phyloP scores from a whole-genome alignment of 768 basidiomycete genomes.

The Tricholoma hemisulphureum region DNA sequence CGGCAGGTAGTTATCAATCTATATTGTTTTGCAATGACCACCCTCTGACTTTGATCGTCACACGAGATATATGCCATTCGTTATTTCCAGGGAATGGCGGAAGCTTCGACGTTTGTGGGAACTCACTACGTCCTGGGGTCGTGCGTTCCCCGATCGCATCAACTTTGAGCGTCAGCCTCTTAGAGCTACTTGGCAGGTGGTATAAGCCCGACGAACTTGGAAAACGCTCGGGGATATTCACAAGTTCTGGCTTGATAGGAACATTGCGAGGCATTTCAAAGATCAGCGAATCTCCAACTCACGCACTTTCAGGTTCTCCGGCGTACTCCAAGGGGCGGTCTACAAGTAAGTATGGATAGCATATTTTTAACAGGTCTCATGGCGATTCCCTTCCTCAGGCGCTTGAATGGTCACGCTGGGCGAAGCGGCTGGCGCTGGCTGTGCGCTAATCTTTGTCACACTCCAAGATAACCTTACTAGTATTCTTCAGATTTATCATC shows the following conservation, averaged over 20 bases:
- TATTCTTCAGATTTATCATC: conserved; percentile 53
- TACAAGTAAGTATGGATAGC: conserved; percentile 42
- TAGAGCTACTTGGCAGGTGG: conserved; percentile 43
- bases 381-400: conserved; percentile 28
- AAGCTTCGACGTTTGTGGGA: conserved; percentile 76
- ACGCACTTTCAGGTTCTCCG: conserved; percentile 50
- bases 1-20: conserved; percentile 42
- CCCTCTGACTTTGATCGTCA: not conserved
- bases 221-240: conserved; percentile 71
- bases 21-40: not conserved
- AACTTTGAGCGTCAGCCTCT: not conserved
- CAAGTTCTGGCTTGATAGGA: conserved; percentile 58
- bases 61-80: conserved; percentile 63
- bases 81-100: conserved; percentile 71
- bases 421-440: conserved; percentile 69
- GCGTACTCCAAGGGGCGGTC: conserved; percentile 61
- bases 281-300: not conserved
- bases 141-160: conserved; percentile 37
- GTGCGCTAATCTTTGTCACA: conserved; percentile 31
- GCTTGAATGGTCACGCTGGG: conserved; percentile 51
- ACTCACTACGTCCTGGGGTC: conserved; percentile 72
- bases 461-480: conserved; percentile 1
- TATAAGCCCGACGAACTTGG: conserved; percentile 70
- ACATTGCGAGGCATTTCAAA: conserved; percentile 45
- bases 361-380: not conserved